Percentiles rank a stretch among this genome's conserved stretches.
Conservation (phyloP, 148 eudicot genomes). For the Salicornia ramosissima region DNA sequence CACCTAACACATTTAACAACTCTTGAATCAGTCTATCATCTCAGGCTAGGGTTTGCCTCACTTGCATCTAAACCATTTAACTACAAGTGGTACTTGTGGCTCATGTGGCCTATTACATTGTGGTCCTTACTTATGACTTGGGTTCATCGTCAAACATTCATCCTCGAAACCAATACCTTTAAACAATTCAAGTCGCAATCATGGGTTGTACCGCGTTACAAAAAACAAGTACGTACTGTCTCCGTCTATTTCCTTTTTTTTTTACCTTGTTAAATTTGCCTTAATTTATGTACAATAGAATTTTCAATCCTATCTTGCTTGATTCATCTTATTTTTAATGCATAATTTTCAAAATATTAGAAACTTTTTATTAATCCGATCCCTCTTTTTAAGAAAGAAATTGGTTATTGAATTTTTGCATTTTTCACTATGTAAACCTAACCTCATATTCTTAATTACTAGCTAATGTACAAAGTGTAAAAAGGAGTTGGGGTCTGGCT, state of each 20-base stretch:
- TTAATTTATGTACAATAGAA: too few relatives aligned
- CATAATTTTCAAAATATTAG: too few relatives aligned
- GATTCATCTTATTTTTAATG: too few relatives aligned
- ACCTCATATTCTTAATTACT: too few relatives aligned
- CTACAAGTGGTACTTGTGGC: conserved; percentile 65
- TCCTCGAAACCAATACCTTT: conserved; percentile 9
- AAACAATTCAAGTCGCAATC: conserved; percentile 1
- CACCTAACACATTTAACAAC: conserved; percentile 80
- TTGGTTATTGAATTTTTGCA: too few relatives aligned
- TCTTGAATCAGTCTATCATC: conserved; percentile 71
- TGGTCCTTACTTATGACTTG: not conserved
- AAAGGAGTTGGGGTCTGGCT: too few relatives aligned
- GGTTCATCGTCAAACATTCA: not conserved
- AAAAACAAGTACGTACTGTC: not conserved
- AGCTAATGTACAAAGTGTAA: too few relatives aligned
- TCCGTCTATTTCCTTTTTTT: not conserved
- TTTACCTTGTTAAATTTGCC: too few relatives aligned
- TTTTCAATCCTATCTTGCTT: too few relatives aligned
- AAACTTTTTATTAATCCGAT: too few relatives aligned
- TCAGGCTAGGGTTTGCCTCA: conserved; percentile 62
- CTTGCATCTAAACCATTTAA: conserved; percentile 58
- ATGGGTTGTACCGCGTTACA: conserved; percentile 4
- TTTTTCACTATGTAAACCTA: too few relatives aligned
- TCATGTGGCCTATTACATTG: conserved; percentile 32
- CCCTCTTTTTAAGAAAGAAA: too few relatives aligned